These are phyloP conservation scores for Pisolithus albus DNA, from an alignment of 768 basidiomycete species.

Conservation along the genomic window DNA sequence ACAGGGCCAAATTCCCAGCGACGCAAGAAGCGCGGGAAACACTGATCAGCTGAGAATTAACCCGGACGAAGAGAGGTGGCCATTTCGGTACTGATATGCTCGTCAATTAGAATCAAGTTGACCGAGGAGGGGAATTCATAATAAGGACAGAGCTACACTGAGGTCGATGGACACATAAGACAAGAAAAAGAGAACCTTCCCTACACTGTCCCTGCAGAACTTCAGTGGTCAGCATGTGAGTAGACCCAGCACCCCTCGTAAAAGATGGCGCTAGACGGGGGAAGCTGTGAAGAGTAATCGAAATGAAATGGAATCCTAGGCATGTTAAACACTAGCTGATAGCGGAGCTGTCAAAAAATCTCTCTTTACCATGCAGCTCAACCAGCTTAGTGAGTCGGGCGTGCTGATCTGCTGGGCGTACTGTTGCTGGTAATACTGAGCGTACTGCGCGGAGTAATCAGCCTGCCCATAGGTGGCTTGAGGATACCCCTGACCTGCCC, in stretches of 20 bases:
- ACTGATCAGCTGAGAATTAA: background rate
- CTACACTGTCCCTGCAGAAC: slow-evolving; percentile 26
- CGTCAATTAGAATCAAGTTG: background rate
- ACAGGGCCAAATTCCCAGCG: slow-evolving; percentile 7
- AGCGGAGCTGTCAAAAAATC: slow-evolving; percentile 13
- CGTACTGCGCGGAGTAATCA: slow-evolving; percentile 74
- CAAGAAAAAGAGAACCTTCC: slow-evolving; percentile 11
- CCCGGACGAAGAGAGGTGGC: background rate
- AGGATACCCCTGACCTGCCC: slow-evolving; percentile 28
- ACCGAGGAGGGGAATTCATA: slow-evolving; percentile 8
- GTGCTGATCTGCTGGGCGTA: slow-evolving; percentile 64
- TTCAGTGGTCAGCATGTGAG: slow-evolving; percentile 30
- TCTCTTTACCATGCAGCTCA: slow-evolving; percentile 20
- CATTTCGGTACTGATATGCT: background rate
- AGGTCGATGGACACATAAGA: slow-evolving; percentile 19
- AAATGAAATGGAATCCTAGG: slow-evolving; percentile 4
- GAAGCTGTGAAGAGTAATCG: slow-evolving; percentile 11
- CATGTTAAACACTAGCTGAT: slow-evolving; percentile 7
- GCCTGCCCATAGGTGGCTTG: slow-evolving; percentile 33
- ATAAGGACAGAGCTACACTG: slow-evolving; percentile 18
- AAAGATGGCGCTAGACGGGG: slow-evolving; percentile 12
- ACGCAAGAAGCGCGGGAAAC: slow-evolving; percentile 16
- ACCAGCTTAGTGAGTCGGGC: slow-evolving; percentile 27
- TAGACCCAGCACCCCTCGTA: slow-evolving; percentile 24
- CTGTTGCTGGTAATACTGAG: slow-evolving; percentile 84